Percentiles rank a stretch among this genome's conserved stretches.
These are phyloP conservation scores for Echinochloa phyllopogon DNA, from an alignment of 176 grass and related monocot genomes.

Conservation along the genomic window DNA sequence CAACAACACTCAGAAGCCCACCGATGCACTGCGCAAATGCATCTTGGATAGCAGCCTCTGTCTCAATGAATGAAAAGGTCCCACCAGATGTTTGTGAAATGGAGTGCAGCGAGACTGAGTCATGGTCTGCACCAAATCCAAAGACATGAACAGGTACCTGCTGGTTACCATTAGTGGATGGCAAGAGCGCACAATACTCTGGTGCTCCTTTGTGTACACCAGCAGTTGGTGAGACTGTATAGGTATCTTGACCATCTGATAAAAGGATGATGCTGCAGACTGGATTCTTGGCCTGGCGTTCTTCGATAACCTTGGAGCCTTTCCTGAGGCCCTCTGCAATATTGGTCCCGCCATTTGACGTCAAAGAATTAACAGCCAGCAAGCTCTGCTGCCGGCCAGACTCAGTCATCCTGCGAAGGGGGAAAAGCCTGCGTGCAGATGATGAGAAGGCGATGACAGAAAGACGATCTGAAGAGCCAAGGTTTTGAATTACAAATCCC, in stretches of 20 bases:
- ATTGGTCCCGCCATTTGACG: constrained; percentile 82
- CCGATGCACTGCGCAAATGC: constrained; percentile 97
- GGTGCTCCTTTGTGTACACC: constrained; percentile 55
- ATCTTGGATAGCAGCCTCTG: constrained; percentile 87
- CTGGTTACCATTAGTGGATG: constrained; percentile 52
- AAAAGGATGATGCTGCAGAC: constrained; percentile 94
- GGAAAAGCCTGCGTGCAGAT: constrained; percentile 79
- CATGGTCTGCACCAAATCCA: constrained; percentile 91
- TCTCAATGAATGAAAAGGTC: constrained; percentile 93
- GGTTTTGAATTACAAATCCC: constrained; percentile 98
- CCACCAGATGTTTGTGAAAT: constrained; percentile 91
- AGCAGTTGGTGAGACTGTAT: constrained; percentile 62
- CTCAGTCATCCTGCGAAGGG: constrained; percentile 80
- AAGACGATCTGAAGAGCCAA: constrained; percentile 79
- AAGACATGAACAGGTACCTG: constrained; percentile 88
- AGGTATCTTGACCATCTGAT: constrained; percentile 94
- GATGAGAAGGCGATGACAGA: constrained; percentile 94
- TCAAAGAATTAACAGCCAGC: constrained; percentile 80
- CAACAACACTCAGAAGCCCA: constrained; percentile 86
- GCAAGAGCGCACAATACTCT: constrained; percentile 72
- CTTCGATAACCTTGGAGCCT: constrained; percentile 89
- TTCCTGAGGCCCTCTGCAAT: constrained; percentile 90
- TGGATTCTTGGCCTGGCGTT: constrained; percentile 85
- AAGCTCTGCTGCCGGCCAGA: constrained; percentile 73
- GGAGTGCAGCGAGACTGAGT: constrained; percentile 71